Conservation (phyloP, 225 moss, liverwort and hornwort genomes). For the Ulota crispa region DNA sequence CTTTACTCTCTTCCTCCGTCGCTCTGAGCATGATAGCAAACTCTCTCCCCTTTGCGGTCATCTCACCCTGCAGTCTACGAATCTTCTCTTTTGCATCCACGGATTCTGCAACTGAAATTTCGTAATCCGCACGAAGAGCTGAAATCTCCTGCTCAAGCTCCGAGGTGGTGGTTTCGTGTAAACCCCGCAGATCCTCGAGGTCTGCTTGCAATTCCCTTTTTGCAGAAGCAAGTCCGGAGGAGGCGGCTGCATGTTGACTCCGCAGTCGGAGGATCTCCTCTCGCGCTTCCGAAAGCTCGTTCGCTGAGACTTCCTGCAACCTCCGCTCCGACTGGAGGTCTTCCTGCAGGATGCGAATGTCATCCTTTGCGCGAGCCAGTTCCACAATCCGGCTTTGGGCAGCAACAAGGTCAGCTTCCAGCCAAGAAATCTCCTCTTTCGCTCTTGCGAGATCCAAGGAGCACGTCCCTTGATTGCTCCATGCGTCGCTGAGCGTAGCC, state of each 20-base stretch:
- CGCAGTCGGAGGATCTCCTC: conserved; percentile 34
- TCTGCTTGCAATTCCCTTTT: conserved; percentile 29
- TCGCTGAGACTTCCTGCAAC: conserved; percentile 28
- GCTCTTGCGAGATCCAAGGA: conserved; percentile 39
- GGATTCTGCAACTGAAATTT: conserved; percentile 19
- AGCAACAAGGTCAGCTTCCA: conserved; percentile 43
- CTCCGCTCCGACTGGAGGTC: conserved; percentile 28
- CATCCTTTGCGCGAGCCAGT: conserved; percentile 39
- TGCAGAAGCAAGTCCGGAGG: conserved; percentile 20
- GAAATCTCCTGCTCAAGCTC: conserved; percentile 27
- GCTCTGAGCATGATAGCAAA: conserved; percentile 26
- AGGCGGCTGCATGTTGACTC: conserved; percentile 26
- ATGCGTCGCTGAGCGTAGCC: conserved; percentile 43
- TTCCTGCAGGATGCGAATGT: conserved; percentile 28
- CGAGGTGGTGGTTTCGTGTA: conserved; percentile 16
- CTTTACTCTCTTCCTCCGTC: conserved; percentile 18
- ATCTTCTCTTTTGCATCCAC: conserved; percentile 29
- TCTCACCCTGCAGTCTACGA: conserved; percentile 34
- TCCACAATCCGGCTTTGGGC: conserved; percentile 34
- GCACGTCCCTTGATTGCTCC: conserved; percentile 40
- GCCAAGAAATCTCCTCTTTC: conserved; percentile 44
- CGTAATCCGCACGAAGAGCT: conserved; percentile 9
- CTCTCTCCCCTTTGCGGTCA: conserved; percentile 21
- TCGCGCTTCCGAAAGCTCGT: conserved; percentile 19
- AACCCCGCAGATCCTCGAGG: conserved; percentile 19